Base-by-base conservation (phyloP, 2,329 filamentous ascomycete species). In the Malbranchea cinnamomea region DNA sequence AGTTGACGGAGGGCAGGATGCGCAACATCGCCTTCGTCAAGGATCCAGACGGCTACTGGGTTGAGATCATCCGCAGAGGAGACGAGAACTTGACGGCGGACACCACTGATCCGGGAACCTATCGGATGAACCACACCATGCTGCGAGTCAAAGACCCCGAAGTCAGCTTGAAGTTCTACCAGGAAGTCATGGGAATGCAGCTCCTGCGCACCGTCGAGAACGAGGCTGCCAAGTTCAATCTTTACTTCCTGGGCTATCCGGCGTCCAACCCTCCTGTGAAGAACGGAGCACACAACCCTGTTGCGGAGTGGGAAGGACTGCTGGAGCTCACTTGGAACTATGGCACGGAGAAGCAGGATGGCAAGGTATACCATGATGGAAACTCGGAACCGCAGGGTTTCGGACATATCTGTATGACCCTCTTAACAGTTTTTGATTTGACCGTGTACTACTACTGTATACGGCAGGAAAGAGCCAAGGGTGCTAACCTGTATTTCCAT, bases 351-450 rank as follows among this genome's bases (percentile, higher is more conserved):
- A 89, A 87, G 50, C 48, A 62, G 36, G 79, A 95, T 39, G 70
- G 74, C 33, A 61, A 61, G 40, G 89, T 93, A 50, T 98, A 98
- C 52, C 87, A 98, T 57, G 76, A 92, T 44, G 89, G 89, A 21
- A 98, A 98, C 54, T 65, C 75, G 23, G 65, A 92, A 52, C 87
- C 87, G 1, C 84, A 94, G 53, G 89, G 89, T 1, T 95, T 94
- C 42, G 85, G 87, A 0, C 85, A 94, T 48, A 84, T 94, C 37
- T 91, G 83, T 78, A 55, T 60, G 71, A 63, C 28, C 23, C 8
- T 22, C 13, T 10, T 19, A 18, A 7, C 17, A 17, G 26, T 24
- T 5, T 11, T 29, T 4, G 12, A 18, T 2, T 13, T 17, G 19
- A 15, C 6, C 5, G 6, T n/a, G 4, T 19, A 9, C 1, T 15